Evolutionary conservation across 139 green algal genomes (phyloP), one percentile per base, ranked within the genome.

Genomic region (Gonium pectorale): DNA sequence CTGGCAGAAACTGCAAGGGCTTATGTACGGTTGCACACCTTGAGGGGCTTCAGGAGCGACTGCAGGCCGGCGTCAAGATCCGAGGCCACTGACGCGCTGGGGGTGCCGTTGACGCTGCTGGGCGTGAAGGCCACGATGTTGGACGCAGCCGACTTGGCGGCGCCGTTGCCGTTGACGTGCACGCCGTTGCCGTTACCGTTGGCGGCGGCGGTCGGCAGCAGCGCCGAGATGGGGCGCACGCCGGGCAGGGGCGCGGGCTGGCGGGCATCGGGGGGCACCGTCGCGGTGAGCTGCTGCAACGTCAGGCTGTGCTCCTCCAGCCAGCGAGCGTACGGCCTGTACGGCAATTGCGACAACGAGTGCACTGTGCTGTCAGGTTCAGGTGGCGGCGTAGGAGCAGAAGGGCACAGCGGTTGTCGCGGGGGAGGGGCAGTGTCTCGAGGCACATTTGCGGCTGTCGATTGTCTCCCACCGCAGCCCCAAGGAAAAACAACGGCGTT

Each of bases 271-370:
- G 77, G 80, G 67, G 59, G 46, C 33, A 83, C 77, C 31, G 91
- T 88, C n/a, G 81, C 89, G 19, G 89, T 73, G 38, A 98, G 67
- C 19, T 93, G 79, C 62, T 92, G 69, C 67, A 99, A 81, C 0
- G 80, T 91, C 2, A 98, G 86, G 31, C 89, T 81, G 71, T 98
- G 91, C 38, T 93, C 70, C 3, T 86, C 87, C 46, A 99, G 86
- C 95, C 96, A 99, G 60, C 96, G 83, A 59, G 88, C 89, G 86
- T 98, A 99, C 4, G 97, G 96, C n/a, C 91, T 86, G 68, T 21
- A 54, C 29, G 2, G 31, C 62, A 41, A n/a, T n/a, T n/a, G n/a
- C n/a, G n/a, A n/a, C n/a, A n/a, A n/a, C n/a, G n/a, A n/a, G n/a
- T n/a, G n/a, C n/a, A n/a, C n/a, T n/a, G n/a, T n/a, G n/a, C n/a